These are phyloP conservation scores for Tetramitus jugosus DNA, from an alignment of 208 protist species.

Conservation along the genomic window DNA sequence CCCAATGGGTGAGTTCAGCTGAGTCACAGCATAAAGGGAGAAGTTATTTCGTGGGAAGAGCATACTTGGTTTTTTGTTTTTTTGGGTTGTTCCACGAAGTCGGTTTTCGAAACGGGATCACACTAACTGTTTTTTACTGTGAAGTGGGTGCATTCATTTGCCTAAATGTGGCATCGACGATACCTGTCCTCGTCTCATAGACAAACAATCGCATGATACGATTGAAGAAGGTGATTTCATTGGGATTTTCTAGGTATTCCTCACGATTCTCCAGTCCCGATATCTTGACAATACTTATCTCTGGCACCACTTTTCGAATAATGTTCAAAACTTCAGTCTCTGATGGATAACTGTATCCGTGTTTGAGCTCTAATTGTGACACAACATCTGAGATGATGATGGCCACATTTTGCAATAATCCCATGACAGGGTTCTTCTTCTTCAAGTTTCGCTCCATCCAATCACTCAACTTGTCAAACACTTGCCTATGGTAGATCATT, in stretches of 20 bases:
- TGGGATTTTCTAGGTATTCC: constrained; percentile 14
- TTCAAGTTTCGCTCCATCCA: constrained; percentile 5
- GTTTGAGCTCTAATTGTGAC: neutral
- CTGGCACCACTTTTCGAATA: neutral
- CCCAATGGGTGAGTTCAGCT: too few species aligned
- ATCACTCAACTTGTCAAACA: neutral
- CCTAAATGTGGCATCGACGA: too few species aligned
- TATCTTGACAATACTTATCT: neutral
- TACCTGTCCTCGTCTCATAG: too few species aligned
- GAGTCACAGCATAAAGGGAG: too few species aligned
- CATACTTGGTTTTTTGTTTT: too few species aligned
- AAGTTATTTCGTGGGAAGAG: too few species aligned
- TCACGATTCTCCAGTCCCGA: neutral
- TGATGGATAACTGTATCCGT: neutral
- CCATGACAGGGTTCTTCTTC: neutral
- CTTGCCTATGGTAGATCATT: neutral
- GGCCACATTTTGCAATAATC: neutral
- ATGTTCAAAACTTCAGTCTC: neutral
- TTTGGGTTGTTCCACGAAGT: too few species aligned
- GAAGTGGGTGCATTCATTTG: too few species aligned
- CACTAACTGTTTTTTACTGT: too few species aligned
- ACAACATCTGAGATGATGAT: neutral
- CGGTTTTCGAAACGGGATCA: too few species aligned
- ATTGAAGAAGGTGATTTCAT: constrained; percentile 13
- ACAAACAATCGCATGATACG: neutral